phyloP scores from a whole-genome alignment of 2,329 filamentous ascomycete genomes.

The Cryoendolithus antarcticus region DNA sequence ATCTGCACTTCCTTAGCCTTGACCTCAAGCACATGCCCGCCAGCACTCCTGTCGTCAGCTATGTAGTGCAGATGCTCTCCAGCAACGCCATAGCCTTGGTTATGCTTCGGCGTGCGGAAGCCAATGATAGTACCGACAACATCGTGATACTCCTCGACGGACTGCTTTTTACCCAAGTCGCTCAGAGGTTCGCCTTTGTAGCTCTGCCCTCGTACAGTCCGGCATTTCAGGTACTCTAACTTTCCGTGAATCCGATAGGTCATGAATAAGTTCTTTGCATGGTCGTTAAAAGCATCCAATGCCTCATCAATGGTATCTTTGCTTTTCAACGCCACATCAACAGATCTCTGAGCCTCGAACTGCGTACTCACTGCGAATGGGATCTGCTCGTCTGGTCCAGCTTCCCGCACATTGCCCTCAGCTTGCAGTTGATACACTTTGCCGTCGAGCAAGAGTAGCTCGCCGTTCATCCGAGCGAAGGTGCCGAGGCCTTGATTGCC shows the following conservation, averaged over 20 bases:
- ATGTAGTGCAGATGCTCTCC: conserved; percentile 34
- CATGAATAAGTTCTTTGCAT: conserved; percentile 22
- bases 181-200: conserved; percentile 21
- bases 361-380: conserved; percentile 28
- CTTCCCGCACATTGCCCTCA: conserved; percentile 24
- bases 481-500: conserved; percentile 41
- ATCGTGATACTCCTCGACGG: conserved; percentile 25
- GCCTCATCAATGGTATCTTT: conserved; percentile 17
- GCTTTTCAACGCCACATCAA: conserved; percentile 10
- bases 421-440: conserved; percentile 30
- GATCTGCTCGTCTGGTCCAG: conserved; percentile 23
- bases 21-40: conserved; percentile 31
- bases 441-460: conserved; percentile 30
- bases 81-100: conserved; percentile 29
- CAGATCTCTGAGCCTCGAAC: conserved; percentile 19
- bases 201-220: conserved; percentile 22
- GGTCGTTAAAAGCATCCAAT: conserved; percentile 15
- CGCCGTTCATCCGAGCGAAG: conserved; percentile 32
- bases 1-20: conserved; percentile 22
- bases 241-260: conserved; percentile 20
- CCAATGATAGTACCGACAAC: conserved; percentile 31
- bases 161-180: conserved; percentile 29
- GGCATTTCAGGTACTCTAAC: conserved; percentile 21
- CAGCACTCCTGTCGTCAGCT: conserved; percentile 22
- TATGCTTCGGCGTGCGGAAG: conserved; percentile 28